Evolutionary conservation across 1,139 yeast genomes (phyloP), one percentile per base, ranked within the genome.

Genomic region (Blastobotrys capitulatus): DNA sequence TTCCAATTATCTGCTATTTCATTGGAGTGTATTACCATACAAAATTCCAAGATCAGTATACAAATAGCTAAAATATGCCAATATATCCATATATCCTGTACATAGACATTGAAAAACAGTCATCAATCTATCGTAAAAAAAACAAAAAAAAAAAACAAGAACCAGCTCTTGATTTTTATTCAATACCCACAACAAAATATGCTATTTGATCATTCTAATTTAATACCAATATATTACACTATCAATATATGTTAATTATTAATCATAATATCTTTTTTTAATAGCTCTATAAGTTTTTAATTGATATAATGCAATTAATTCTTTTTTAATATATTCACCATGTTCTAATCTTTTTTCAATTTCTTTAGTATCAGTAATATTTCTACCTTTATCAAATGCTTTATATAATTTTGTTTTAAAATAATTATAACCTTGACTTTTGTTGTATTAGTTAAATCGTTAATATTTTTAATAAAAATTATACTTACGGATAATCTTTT

Each of bases 301-400:
- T 32, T 60, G 58, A 48, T 68, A 65, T 25, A 68, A 47, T 0
- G 72, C 71, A 19, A 57, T 55, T 42, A 68, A 54, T 47, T 68
- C 72, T 34, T 61, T 58, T 52, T 68, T 68, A 49, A 68, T 63
- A 51, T 63, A 66, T 49, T 68, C 72, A n/a, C 72, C 72, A 32
- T 58, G 57, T 10, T 57, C 61, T 15, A 68, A 54, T 2, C 67
- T 65, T 34, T 57, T 54, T 42, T 60, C 62, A 18, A 67, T 50
- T 51, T n/a, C 50, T 49, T 16, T 51, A 51, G 7, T 57, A 46
- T 18, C 46, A 15, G 31, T 66, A 47, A 26, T 51, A 44, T 9
- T 19, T 26, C 60, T 48, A 47, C 62, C 62, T 15, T 53, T 54
- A 27, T 58, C 55, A 53, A 66, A 68, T 7, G 67, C 70, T 26